Percentiles rank a stretch among this genome's conserved stretches.
phyloP scores from a whole-genome alignment of 768 basidiomycete species.

The Zangia roseola region DNA sequence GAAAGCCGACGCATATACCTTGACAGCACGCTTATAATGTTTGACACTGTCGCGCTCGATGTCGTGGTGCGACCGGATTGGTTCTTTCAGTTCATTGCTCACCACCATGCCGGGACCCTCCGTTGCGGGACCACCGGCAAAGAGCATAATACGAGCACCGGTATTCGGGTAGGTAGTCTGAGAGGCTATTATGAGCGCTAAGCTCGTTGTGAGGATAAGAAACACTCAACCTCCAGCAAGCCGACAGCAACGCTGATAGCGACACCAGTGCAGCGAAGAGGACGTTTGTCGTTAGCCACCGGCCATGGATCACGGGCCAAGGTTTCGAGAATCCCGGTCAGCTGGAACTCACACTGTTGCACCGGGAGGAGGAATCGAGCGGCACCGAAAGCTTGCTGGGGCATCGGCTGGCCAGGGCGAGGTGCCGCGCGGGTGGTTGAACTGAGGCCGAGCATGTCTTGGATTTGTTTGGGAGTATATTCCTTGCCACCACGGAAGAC shows the following conservation, averaged over 20 bases:
- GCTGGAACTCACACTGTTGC: slow-evolving; percentile 91
- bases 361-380: slow-evolving; percentile 91
- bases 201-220: background rate
- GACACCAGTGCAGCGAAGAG: slow-evolving; percentile 92
- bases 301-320: slow-evolving; percentile 95
- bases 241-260: slow-evolving; percentile 93
- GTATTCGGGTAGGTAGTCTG: slow-evolving; percentile 92
- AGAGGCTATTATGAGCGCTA: background rate
- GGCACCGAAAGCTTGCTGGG: slow-evolving; percentile 78
- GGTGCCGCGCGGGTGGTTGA: slow-evolving; percentile 80
- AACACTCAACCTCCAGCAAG: slow-evolving; percentile 67
- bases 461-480: slow-evolving; percentile 93
- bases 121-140: slow-evolving; percentile 92
- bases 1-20: slow-evolving; percentile 50
- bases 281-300: slow-evolving; percentile 90
- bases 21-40: slow-evolving; percentile 94
- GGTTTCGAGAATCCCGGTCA: slow-evolving; percentile 88
- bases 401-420: slow-evolving; percentile 81
- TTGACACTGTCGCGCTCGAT: slow-evolving; percentile 96
- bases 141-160: slow-evolving; percentile 94
- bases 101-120: slow-evolving; percentile 98
- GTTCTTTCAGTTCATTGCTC: slow-evolving; percentile 91
- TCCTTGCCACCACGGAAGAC: slow-evolving; percentile 99
- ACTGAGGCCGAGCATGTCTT: slow-evolving; percentile 90
- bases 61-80: slow-evolving; percentile 97